Evolutionary conservation across 1,284 basidiomycete species (phyloP).

Genomic region (Ganoderma leucocontextum): DNA sequence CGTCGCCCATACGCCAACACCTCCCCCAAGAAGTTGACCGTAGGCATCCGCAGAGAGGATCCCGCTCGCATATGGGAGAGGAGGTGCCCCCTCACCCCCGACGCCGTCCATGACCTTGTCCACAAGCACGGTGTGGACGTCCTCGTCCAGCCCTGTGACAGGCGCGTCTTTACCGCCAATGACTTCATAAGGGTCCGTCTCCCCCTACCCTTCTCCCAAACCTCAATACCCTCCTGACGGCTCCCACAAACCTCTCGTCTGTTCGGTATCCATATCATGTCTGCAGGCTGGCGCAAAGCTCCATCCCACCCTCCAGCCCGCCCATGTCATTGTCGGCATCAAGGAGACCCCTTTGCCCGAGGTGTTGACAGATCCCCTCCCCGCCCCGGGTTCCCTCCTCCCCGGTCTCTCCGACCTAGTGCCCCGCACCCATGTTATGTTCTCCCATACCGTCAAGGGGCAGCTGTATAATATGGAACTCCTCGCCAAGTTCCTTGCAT

Average conservation of each 20-base stretch:
- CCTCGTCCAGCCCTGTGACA: constrained; percentile 77
- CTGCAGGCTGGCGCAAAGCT: constrained; percentile 79
- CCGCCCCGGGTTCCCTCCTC: constrained; percentile 34
- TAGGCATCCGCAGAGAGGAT: constrained; percentile 84
- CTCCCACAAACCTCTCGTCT: not conserved
- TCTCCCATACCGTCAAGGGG: constrained; percentile 90
- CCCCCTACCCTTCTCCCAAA: constrained; percentile 2
- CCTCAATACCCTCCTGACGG: not conserved
- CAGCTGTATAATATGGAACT: constrained; percentile 87
- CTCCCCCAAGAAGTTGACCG: constrained; percentile 44
- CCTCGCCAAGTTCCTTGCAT: constrained; percentile 68
- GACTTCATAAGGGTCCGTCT: constrained; percentile 72
- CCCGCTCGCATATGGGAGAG: constrained; percentile 86
- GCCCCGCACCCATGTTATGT: constrained; percentile 82
- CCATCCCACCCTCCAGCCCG: constrained; percentile 63
- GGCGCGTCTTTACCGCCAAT: constrained; percentile 73
- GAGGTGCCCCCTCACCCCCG: constrained; percentile 84
- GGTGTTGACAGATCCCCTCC: constrained; percentile 58
- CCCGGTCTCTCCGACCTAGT: constrained; percentile 30
- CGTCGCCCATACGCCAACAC: constrained; percentile 27
- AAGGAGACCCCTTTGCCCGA: constrained; percentile 83
- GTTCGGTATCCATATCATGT: not conserved
- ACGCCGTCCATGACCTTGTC: constrained; percentile 70
- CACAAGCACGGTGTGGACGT: constrained; percentile 67
- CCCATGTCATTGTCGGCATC: constrained; percentile 85